Conservation (phyloP, 257 asterid genomes). For the Nicotiana paniculata region DNA sequence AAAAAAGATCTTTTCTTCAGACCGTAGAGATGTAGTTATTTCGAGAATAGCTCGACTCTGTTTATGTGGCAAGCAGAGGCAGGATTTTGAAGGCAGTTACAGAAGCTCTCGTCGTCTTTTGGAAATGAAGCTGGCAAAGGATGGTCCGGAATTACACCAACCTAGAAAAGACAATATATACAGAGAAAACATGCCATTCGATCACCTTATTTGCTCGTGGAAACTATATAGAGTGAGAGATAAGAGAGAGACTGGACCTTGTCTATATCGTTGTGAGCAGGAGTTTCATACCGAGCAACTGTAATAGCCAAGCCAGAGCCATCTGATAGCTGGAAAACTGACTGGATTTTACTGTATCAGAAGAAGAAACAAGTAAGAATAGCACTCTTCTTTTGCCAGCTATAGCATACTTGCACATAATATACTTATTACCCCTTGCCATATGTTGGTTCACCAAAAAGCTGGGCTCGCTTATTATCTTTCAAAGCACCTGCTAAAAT, state of each 20-base stretch:
- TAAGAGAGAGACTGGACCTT: slow-evolving; percentile 46
- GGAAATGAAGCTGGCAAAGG: slow-evolving; percentile 84
- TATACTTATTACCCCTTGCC: slow-evolving; percentile 74
- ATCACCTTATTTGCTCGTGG: neutral
- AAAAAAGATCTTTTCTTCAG: neutral
- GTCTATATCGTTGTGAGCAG: slow-evolving; percentile 85
- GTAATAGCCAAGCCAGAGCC: slow-evolving; percentile 97
- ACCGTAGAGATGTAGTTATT: slow-evolving; percentile 19
- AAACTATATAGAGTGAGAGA: neutral
- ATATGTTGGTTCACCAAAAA: slow-evolving; percentile 84
- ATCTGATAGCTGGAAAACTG: slow-evolving; percentile 90
- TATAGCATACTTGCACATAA: neutral
- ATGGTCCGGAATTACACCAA: slow-evolving; percentile 82
- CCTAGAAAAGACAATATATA: slow-evolving; percentile 23
- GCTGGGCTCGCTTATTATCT: slow-evolving; percentile 87
- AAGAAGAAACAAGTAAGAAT: slow-evolving; percentile 8
- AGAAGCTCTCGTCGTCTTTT: slow-evolving; percentile 69
- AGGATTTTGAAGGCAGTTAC: slow-evolving; percentile 83
- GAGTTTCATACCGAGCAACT: slow-evolving; percentile 95
- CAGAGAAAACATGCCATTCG: neutral
- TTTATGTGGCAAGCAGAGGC: slow-evolving; percentile 68
- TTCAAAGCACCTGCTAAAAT: slow-evolving; percentile 93
- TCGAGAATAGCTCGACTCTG: slow-evolving; percentile 50
- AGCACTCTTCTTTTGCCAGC: neutral
- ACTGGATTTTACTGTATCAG: slow-evolving; percentile 76